Evolutionary conservation across 306 rosid species (phyloP), one percentile per base, ranked within the genome.

Genomic region (Carpinus fangiana): DNA sequence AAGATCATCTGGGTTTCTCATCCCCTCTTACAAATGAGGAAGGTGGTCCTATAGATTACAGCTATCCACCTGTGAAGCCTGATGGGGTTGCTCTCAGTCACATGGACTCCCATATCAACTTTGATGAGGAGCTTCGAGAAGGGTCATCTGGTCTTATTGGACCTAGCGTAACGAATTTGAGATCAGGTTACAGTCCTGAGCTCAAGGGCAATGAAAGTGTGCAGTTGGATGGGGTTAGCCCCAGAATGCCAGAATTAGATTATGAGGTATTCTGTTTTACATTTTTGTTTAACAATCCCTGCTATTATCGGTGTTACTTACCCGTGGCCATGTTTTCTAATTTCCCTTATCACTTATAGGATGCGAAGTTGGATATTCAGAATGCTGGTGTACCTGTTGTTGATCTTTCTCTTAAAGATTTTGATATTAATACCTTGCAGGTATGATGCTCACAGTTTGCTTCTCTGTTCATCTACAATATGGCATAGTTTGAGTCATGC

Each of bases 351-450:
- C 71, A 79, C 80, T 59, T 56, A 23, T 81, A 93, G 98, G 93
- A 87, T 78, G 88, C 78, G 69, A 87, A 87, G 69, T 81, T 86
- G 78, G 90, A 84, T 70, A 65, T 72, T 66, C 85, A 76, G 79
- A 86, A 87, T 74, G 68, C 84, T 46, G 84, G 84, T 76, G 67
- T 62, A 70, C 85, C 93, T 77, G 85, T 86, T 47, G 82, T 73
- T 41, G 93, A 89, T 81, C 81, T 84, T 82, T 78, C 90, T 76
- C 83, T 84, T 28, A 88, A 72, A 80, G 91, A 87, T 41, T 77
- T 93, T 84, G 94, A 90, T 83, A 75, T 88, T 68, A 76, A 73
- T 76, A 74, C 92, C 28, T 89, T 93, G 85, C 98, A 93, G 98
- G 98, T 93, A 82, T 46, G 70, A 70, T 73, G 26, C 59, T 81